Conservation (phyloP, 2,329 filamentous ascomycete species). For the Clarireedia hainanense region DNA sequence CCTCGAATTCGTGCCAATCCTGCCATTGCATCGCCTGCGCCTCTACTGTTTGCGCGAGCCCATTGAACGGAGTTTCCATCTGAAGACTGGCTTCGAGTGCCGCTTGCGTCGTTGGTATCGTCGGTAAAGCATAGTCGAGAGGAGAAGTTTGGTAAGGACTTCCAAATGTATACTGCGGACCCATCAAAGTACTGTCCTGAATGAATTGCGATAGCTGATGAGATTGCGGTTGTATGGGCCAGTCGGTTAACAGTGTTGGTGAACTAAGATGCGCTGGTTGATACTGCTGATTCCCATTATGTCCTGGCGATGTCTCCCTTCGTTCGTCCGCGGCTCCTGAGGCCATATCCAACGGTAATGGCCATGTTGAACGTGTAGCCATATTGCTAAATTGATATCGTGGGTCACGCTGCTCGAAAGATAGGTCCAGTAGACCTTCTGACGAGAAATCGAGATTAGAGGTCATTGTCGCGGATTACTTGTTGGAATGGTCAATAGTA, state of each 20-base stretch:
- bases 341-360: constrained; percentile 29
- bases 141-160: constrained; percentile 27
- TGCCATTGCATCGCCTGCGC: constrained; percentile 56
- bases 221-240: constrained; percentile 41
- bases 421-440: constrained; percentile 54
- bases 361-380: constrained; percentile 30
- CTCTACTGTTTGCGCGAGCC: constrained; percentile 50
- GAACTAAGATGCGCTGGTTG: constrained; percentile 38
- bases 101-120: constrained; percentile 51
- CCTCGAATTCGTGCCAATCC: constrained; percentile 74
- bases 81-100: constrained; percentile 51
- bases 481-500: constrained; percentile 35
- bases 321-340: constrained; percentile 26
- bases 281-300: constrained; percentile 37
- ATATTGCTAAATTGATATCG: constrained; percentile 43
- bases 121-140: constrained; percentile 35
- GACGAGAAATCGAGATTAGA: constrained; percentile 51
- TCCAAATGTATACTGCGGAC: constrained; percentile 26
- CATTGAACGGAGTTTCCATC: constrained; percentile 55
- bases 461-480: constrained; percentile 39
- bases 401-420: constrained; percentile 49
- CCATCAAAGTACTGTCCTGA: constrained; percentile 28
- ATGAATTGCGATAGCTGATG: constrained; percentile 29
- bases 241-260: constrained; percentile 47
- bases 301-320: constrained; percentile 26